phyloP scores from a whole-genome alignment of 306 rosid genomes.

The Vigna hirtella region DNA sequence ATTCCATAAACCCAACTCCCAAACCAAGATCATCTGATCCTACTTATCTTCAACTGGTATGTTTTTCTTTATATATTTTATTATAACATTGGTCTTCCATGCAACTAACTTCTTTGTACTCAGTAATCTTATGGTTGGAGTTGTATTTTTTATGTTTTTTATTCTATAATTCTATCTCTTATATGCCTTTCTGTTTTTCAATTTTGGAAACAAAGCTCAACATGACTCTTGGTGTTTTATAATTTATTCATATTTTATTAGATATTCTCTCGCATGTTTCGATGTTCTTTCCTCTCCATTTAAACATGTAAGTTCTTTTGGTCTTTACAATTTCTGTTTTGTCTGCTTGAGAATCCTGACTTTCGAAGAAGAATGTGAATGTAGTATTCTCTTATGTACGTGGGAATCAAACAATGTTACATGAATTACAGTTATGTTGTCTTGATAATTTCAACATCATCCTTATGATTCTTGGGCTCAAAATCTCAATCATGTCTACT shows the following conservation, averaged over 20 bases:
- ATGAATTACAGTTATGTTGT: not conserved
- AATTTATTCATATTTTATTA: not conserved
- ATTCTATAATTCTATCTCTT: constrained; percentile 16
- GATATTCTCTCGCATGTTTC: constrained; percentile 9
- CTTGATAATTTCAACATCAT: not conserved
- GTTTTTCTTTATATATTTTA: constrained; percentile 41
- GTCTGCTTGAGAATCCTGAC: not conserved
- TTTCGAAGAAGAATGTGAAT: not conserved
- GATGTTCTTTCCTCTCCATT: constrained; percentile 4
- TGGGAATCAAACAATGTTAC: not conserved
- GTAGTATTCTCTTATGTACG: not conserved
- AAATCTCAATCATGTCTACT: not conserved
- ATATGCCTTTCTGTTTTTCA: constrained; percentile 1
- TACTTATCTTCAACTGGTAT: constrained; percentile 74
- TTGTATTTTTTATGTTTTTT: constrained; percentile 7
- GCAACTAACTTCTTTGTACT: constrained; percentile 21
- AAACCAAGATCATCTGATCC: constrained; percentile 83
- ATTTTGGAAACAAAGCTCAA: constrained; percentile 18
- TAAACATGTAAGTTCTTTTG: not conserved
- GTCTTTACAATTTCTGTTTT: not conserved
- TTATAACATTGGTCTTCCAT: constrained; percentile 10
- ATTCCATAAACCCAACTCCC: constrained; percentile 66
- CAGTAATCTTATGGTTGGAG: constrained; percentile 22
- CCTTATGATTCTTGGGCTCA: not conserved
- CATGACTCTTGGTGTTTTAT: not conserved